Evolutionary conservation across 495 filamentous ascomycete genomes (phyloP).

Genomic region (Talaromyces borbonicus): DNA sequence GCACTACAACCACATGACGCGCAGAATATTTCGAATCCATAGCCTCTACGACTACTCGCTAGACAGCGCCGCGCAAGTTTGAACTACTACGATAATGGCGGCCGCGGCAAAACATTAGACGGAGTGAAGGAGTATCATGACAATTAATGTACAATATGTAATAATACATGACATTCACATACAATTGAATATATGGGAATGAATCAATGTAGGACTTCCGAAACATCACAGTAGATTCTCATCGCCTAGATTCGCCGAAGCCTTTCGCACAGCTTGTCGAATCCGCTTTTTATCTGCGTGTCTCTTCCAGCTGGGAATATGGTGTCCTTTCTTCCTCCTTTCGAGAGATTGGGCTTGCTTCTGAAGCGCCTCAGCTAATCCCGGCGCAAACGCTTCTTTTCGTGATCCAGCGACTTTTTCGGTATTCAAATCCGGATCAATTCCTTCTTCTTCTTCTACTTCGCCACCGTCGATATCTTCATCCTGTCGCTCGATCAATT

Average conservation of each 20-base stretch:
- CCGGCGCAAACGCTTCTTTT: conserved; percentile 20
- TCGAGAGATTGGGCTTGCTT: conserved; percentile 14
- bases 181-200: not conserved
- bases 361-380: conserved; percentile 13
- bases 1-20: too few species aligned
- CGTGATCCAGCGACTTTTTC: conserved; percentile 12
- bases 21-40: too few species aligned
- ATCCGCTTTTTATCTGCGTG: conserved; percentile 33
- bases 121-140: not conserved
- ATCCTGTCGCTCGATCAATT: conserved; percentile 21
- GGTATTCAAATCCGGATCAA: conserved; percentile 15
- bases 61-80: too few species aligned
- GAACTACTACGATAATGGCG: too few species aligned
- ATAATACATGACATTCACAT: conserved; percentile 7
- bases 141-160: conserved; percentile 8
- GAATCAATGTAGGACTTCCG: too few species aligned
- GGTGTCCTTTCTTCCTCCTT: conserved; percentile 28
- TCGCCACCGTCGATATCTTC: conserved; percentile 7
- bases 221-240: too few species aligned
- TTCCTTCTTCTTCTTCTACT: conserved; percentile 12
- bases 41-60: too few species aligned
- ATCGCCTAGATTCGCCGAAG: not conserved
- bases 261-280: conserved; percentile 31
- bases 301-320: conserved; percentile 39
- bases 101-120: too few species aligned